These are phyloP conservation scores for Cocos nucifera DNA, from an alignment of 176 grass and related monocot species.

Conservation along the genomic window DNA sequence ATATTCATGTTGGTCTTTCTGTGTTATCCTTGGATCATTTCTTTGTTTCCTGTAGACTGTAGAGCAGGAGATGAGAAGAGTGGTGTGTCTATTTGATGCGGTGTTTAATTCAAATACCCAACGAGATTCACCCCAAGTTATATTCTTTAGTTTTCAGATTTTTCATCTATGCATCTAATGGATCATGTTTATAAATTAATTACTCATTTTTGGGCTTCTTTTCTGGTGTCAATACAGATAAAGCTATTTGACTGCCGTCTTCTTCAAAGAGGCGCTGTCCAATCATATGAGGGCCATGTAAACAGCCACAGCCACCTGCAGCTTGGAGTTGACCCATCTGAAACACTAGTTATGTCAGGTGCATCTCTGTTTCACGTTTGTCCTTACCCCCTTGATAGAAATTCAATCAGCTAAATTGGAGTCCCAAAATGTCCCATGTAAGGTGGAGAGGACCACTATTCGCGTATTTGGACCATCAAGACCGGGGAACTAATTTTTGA, in stretches of 20 bases:
- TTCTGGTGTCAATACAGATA: conserved; percentile 40
- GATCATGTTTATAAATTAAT: no score
- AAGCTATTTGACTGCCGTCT: conserved; percentile 84
- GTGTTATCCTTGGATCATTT: no score
- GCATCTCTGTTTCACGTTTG: neutral
- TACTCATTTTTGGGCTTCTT: conserved; percentile 7
- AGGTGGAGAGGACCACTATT: conserved; percentile 68
- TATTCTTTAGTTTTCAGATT: no score
- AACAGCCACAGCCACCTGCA: conserved; percentile 70
- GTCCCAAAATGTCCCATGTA: conserved; percentile 14
- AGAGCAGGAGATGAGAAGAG: no score
- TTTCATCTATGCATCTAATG: no score
- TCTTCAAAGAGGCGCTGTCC: conserved; percentile 53
- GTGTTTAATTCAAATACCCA: no score
- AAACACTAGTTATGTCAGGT: conserved; percentile 87
- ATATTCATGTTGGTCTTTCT: no score
- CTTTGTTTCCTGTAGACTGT: no score
- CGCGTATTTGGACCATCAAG: conserved; percentile 85
- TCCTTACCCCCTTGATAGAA: neutral
- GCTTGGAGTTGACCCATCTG: conserved; percentile 71
- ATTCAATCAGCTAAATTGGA: conserved; percentile 11
- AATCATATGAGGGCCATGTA: conserved; percentile 70
- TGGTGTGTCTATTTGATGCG: no score
- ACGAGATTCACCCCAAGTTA: no score
- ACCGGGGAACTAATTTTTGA: conserved; percentile 69